Evolutionary conservation across 768 basidiomycete species (phyloP), one percentile per base, ranked within the genome.

Genomic region (Xanthoconium stramineum): DNA sequence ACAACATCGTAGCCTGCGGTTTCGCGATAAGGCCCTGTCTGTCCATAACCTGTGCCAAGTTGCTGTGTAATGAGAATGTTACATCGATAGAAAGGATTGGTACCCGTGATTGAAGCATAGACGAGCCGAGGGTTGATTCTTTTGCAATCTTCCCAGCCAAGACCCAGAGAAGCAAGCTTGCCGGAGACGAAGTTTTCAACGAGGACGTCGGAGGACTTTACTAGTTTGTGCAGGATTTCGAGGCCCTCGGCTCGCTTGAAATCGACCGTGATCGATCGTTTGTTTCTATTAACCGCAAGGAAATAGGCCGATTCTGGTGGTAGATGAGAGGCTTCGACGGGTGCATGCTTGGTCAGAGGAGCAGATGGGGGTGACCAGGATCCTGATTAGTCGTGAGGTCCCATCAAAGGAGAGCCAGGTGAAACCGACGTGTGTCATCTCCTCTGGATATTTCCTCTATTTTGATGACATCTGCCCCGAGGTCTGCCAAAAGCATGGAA

Each of bases 221-320:
- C 81, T 5, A 98, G 78, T 57, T 81, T 82, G 42, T 79, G 81
- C 6, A 94, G 58, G 24, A 98, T 84, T 55, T 86, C 84, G 3
- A 89, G 78, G 0, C 95, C 95, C 61, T 87, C 83, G 2, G 82
- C 75, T 1, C 75, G 72, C 71, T 96, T 97, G 74, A 98, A 85
- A 72, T 98, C 89, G 15, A 96, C 83, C 8, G 92, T 94, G 40
- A 95, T 79, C 6, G 91, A 94, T 32, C 89, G 83, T 69, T 95
- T 95, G 72, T 93, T 93, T 49, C 95, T 79, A 69, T 98, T 98
- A 0, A 81, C 84, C 0, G 89, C 82, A 7, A 98, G 81, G 69
- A 96, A 98, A 69, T 98, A 98, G 0, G 95, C 92, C 5, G 92
- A 91, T 69, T 98, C 95, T 11, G 93, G 83, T 10, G 92, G 93